These are phyloP conservation scores for Syzygium aromaticum DNA, from an alignment of 345 rosid genomes.

Conservation along the genomic window DNA sequence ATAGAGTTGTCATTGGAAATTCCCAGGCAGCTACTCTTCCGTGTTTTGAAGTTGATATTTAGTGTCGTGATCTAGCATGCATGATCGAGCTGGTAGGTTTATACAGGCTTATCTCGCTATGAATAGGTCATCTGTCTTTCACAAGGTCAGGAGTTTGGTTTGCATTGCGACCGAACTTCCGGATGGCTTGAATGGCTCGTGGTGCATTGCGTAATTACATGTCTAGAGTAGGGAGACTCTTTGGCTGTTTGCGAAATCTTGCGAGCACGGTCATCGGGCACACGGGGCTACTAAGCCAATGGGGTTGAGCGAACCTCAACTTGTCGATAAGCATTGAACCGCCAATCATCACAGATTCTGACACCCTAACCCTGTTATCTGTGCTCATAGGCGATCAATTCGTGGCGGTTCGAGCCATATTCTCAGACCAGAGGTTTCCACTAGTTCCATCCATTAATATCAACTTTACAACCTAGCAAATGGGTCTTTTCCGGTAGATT, in stretches of 20 bases:
- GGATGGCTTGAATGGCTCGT: neutral
- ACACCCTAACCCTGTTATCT: neutral
- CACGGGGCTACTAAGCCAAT: neutral
- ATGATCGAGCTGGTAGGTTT: neutral
- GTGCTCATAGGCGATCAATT: neutral
- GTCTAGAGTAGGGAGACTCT: neutral
- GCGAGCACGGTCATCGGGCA: neutral
- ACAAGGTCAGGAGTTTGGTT: neutral
- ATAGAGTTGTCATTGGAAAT: neutral
- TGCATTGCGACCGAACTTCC: neutral
- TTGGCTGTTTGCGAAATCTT: neutral
- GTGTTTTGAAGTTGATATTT: neutral
- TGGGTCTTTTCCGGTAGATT: neutral
- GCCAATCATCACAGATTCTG: neutral
- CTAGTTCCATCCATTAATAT: too few relatives aligned
- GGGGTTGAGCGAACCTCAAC: neutral
- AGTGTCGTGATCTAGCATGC: neutral
- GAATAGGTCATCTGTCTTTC: neutral
- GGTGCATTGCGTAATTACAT: too few relatives aligned
- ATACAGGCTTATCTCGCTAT: neutral
- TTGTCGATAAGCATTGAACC: neutral
- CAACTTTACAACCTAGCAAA: neutral
- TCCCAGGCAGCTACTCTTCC: neutral
- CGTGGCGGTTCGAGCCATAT: neutral
- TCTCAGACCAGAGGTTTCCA: too few relatives aligned